Conservation (phyloP, 352 stramenopile genomes). For the Pythium brachiatum region DNA sequence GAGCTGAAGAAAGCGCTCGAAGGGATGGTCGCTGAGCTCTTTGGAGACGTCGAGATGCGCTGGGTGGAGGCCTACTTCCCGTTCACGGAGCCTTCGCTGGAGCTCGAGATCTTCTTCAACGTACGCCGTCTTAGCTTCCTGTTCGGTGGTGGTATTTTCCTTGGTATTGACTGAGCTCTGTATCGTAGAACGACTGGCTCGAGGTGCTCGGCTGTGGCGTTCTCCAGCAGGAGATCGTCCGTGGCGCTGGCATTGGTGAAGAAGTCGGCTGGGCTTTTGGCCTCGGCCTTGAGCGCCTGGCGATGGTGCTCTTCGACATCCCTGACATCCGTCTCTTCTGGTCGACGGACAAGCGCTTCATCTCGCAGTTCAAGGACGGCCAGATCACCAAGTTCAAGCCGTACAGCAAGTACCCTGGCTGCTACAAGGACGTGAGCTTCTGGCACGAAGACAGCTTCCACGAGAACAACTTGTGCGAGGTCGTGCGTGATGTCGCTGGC, state of each 20-base stretch:
- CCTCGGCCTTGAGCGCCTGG: conserved; percentile 96
- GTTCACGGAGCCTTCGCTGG: conserved; percentile 98
- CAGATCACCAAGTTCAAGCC: conserved; percentile 96
- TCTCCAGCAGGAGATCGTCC: conserved; percentile 94
- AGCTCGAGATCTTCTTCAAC: conserved; percentile 99
- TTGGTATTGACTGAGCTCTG: background rate
- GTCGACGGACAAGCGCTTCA: conserved; percentile 94
- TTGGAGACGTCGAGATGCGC: conserved; percentile 92
- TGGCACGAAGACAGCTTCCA: conserved; percentile 91
- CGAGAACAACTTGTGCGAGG: conserved; percentile 97
- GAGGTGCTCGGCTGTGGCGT: conserved; percentile 99
- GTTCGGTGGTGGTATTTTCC: no score
- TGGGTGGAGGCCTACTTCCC: conserved; percentile 99
- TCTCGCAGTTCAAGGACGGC: conserved; percentile 91
- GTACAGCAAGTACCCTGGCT: conserved; percentile 98
- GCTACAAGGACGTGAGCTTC: conserved; percentile 99
- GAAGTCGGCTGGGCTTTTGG: conserved; percentile 97
- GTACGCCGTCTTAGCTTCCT: conserved; percentile 26
- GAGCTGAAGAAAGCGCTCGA: conserved; percentile 96
- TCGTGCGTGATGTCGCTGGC: conserved; percentile 94
- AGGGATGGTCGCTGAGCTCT: conserved; percentile 92
- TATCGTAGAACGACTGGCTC: conserved; percentile 94
- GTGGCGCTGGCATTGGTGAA: conserved; percentile 81
- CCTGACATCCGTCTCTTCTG: conserved; percentile 99
- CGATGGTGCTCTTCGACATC: conserved; percentile 99